These are phyloP conservation scores for Dendryphion nanum DNA, from an alignment of 2,329 filamentous ascomycete genomes.

Conservation along the genomic window DNA sequence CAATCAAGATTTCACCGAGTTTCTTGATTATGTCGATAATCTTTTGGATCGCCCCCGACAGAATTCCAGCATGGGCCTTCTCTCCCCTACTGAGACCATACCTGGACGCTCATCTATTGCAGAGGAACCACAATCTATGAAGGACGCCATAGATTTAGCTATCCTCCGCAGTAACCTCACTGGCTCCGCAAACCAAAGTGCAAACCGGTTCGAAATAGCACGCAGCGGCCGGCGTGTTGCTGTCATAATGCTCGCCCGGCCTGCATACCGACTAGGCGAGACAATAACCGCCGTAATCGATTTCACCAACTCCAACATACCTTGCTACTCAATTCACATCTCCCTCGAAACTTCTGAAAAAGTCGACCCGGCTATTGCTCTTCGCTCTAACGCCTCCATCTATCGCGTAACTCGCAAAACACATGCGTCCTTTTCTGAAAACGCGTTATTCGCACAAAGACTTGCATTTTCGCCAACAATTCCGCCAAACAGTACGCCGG, in stretches of 20 bases:
- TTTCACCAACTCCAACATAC: slow-evolving; percentile 72
- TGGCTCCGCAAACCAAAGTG: slow-evolving; percentile 68
- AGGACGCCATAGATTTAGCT: slow-evolving; percentile 86
- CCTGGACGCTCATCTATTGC: slow-evolving; percentile 49
- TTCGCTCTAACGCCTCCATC: slow-evolving; percentile 82
- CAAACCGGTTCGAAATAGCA: slow-evolving; percentile 94
- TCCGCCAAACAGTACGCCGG: slow-evolving; percentile 78
- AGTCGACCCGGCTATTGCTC: slow-evolving; percentile 74
- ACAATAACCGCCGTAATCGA: slow-evolving; percentile 81
- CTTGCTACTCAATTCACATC: slow-evolving; percentile 81
- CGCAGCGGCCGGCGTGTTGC: slow-evolving; percentile 89
- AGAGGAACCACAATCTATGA: slow-evolving; percentile 62
- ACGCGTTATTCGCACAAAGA: slow-evolving; percentile 75
- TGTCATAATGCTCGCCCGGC: slow-evolving; percentile 82
- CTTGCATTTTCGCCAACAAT: slow-evolving; percentile 82
- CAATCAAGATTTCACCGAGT: slow-evolving; percentile 38
- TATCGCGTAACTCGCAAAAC: slow-evolving; percentile 82
- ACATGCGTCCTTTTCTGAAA: slow-evolving; percentile 75
- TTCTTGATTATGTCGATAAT: slow-evolving; percentile 49
- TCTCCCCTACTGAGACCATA: slow-evolving; percentile 69
- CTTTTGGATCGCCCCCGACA: slow-evolving; percentile 36
- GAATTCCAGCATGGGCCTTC: slow-evolving; percentile 52
- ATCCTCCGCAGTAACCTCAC: slow-evolving; percentile 68
- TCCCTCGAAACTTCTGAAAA: slow-evolving; percentile 85
- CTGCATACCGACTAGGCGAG: slow-evolving; percentile 87